Percentiles rank a stretch among this genome's conserved stretches.
Conservation (phyloP, 148 eudicot species). For the Nepenthes gracilis region DNA sequence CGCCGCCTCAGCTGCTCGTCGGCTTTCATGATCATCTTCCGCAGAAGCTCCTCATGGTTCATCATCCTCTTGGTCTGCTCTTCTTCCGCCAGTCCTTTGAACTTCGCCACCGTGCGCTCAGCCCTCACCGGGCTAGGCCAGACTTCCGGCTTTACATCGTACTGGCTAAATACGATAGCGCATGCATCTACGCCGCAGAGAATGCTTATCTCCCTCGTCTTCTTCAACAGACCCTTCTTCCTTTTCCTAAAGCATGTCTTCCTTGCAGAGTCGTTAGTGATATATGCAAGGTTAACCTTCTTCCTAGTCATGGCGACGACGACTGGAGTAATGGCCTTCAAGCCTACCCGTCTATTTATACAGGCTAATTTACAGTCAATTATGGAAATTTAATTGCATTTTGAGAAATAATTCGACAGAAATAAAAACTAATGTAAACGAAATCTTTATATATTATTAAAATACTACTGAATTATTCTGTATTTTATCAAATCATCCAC, state of each 20-base stretch:
- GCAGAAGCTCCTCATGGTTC: constrained; percentile 39
- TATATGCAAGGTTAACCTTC: constrained; percentile 55
- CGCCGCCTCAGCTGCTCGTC: constrained; percentile 27
- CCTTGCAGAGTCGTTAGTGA: constrained; percentile 45
- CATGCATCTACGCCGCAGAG: constrained; percentile 66
- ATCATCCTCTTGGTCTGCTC: constrained; percentile 52
- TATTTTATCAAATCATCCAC: no score
- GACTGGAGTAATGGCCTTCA: no score
- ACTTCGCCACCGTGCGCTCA: constrained; percentile 31
- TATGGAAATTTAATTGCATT: no score
- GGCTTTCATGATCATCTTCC: constrained; percentile 30
- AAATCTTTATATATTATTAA: no score
- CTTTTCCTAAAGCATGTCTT: constrained; percentile 76
- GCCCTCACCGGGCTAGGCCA: constrained; percentile 39
- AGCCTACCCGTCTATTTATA: no score
- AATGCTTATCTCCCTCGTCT: constrained; percentile 51
- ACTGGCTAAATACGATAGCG: constrained; percentile 57
- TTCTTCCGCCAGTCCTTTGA: constrained; percentile 30
- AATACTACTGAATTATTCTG: no score
- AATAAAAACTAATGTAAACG: no score
- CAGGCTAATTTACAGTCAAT: no score
- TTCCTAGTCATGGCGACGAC: constrained; percentile 42
- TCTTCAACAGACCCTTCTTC: constrained; percentile 62
- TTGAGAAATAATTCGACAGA: no score
- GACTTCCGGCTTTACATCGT: constrained; percentile 43